Conservation (phyloP, 2,329 filamentous ascomycete species). For the Biscogniauxia sp. region DNA sequence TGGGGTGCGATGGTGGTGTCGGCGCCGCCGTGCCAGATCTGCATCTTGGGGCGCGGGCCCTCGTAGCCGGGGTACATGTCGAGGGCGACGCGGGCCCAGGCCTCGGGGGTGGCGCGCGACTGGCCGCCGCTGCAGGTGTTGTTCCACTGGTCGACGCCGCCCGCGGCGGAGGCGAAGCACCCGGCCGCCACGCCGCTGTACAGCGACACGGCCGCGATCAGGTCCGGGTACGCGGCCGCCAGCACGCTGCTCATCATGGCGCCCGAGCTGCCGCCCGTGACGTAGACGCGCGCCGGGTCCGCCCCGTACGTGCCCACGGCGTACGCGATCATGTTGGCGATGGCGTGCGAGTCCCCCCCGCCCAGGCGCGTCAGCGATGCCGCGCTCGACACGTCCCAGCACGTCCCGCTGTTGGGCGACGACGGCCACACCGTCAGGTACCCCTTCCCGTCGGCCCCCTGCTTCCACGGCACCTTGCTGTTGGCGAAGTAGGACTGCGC, state of each 20-base stretch:
- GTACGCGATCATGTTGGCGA: constrained; percentile 38
- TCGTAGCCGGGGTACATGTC: constrained; percentile 49
- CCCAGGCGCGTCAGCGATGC: constrained; percentile 35
- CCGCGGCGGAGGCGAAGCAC: constrained; percentile 39
- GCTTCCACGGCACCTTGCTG: constrained; percentile 35
- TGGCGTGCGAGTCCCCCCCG: constrained; percentile 36
- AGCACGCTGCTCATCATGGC: constrained; percentile 42
- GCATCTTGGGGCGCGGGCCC: constrained; percentile 51
- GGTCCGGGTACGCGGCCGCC: constrained; percentile 41
- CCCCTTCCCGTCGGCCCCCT: constrained; percentile 34
- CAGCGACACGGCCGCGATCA: constrained; percentile 37
- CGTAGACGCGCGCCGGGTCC: constrained; percentile 32
- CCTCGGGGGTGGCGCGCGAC: constrained; percentile 39
- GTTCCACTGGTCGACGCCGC: constrained; percentile 49
- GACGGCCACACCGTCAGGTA: constrained; percentile 50
- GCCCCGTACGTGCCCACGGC: constrained; percentile 31
- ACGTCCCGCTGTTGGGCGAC: constrained; percentile 46
- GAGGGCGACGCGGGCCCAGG: constrained; percentile 47
- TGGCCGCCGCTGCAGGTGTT: constrained; percentile 47
- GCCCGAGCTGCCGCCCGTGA: constrained; percentile 36
- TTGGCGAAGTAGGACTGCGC: constrained; percentile 37
- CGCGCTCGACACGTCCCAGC: constrained; percentile 57
- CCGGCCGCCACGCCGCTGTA: constrained; percentile 43
- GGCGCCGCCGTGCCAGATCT: constrained; percentile 55
- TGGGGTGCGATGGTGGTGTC: constrained; percentile 49